Evolutionary conservation across 495 filamentous ascomycete genomes (phyloP).

Genomic region (Podospora didyma): DNA sequence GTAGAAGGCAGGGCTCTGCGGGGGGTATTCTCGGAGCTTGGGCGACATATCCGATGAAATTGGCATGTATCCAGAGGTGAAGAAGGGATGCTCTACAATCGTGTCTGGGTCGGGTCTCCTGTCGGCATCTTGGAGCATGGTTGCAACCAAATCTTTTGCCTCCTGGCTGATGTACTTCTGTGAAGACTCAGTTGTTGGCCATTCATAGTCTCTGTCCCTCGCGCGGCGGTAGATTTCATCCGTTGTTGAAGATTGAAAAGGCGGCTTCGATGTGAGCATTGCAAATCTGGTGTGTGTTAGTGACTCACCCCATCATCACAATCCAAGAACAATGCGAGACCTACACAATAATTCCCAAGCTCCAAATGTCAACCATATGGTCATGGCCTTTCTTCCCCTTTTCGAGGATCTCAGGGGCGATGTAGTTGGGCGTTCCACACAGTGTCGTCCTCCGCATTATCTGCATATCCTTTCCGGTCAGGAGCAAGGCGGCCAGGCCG

Average conservation of each 20-base stretch:
- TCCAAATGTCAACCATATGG: constrained; percentile 93
- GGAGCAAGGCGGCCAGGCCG: constrained; percentile 86
- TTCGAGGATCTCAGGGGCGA: constrained; percentile 90
- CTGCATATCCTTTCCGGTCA: constrained; percentile 80
- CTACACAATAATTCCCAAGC: constrained; percentile 91
- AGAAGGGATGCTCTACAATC: constrained; percentile 79
- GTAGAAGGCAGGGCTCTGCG: constrained; percentile 41
- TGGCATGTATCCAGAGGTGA: constrained; percentile 61
- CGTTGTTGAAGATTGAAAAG: constrained; percentile 81
- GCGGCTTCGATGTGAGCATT: constrained; percentile 84
- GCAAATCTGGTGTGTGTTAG: constrained; percentile 57
- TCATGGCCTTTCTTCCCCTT: constrained; percentile 85
- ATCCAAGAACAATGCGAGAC: constrained; percentile 14
- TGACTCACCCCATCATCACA: neutral
- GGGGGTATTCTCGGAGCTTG: constrained; percentile 46
- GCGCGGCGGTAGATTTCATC: constrained; percentile 83
- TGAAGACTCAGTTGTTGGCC: constrained; percentile 55
- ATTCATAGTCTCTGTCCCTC: constrained; percentile 66
- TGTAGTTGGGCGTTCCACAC: constrained; percentile 97
- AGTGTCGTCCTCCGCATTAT: constrained; percentile 76
- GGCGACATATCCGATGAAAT: constrained; percentile 44
- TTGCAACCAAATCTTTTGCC: constrained; percentile 75
- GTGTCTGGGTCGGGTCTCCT: constrained; percentile 72
- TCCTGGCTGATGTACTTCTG: constrained; percentile 51
- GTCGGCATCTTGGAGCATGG: constrained; percentile 70